Conservation (phyloP, 148 eudicot genomes). For the Silene latifolia region DNA sequence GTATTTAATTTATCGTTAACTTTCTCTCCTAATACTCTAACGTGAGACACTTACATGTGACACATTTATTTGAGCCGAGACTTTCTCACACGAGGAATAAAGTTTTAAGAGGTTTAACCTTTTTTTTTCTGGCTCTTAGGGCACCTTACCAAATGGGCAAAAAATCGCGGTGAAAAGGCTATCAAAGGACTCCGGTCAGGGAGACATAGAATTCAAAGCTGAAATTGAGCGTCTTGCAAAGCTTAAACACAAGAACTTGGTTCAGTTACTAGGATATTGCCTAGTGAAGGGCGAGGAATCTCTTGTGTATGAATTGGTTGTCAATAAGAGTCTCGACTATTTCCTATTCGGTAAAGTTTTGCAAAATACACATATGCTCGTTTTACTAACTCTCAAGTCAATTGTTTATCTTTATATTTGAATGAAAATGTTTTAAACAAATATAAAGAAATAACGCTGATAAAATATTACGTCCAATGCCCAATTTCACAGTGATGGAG, state of each 20-base stretch:
- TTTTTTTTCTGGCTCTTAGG: neutral
- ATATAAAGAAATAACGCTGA: too few species aligned
- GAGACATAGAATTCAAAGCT: constrained; percentile 16
- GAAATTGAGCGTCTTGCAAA: constrained; percentile 17
- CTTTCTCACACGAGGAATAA: neutral
- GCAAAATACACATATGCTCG: too few species aligned
- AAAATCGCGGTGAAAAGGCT: constrained; percentile 18
- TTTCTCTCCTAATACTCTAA: neutral
- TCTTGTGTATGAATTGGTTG: constrained; percentile 10
- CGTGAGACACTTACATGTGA: neutral
- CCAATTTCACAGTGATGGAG: too few species aligned
- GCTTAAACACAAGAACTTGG: constrained; percentile 15
- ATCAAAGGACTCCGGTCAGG: constrained; percentile 10
- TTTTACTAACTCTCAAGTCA: too few species aligned
- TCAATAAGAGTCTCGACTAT: constrained; percentile 20
- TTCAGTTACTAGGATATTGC: constrained; percentile 13
- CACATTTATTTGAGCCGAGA: neutral
- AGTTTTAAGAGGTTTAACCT: neutral
- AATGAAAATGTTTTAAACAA: too few species aligned
- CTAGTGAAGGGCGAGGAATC: neutral
- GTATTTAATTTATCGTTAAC: neutral
- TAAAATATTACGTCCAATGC: too few species aligned
- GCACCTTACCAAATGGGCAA: constrained; percentile 3
- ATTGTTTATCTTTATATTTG: too few species aligned
- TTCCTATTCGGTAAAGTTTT: constrained; percentile 9